Percentiles rank a stretch among this genome's conserved stretches.
Conservation (phyloP, 306 rosid species). For the Cicer cuneatum region DNA sequence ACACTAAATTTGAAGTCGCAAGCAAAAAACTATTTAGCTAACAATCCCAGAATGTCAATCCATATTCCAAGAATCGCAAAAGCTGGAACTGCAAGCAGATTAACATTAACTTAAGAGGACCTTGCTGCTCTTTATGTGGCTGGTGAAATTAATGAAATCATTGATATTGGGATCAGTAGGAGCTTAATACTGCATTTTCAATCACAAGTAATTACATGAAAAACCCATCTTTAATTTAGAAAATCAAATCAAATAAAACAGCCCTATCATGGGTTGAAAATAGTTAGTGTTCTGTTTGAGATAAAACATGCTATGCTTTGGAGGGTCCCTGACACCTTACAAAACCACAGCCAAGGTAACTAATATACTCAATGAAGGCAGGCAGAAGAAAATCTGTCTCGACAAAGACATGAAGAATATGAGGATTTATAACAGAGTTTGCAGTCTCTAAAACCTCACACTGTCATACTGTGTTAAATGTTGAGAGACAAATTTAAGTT, state of each 20-base stretch:
- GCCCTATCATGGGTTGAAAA: slow-evolving; percentile 14
- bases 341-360: slow-evolving; percentile 21
- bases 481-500: too few species aligned
- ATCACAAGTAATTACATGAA: not conserved
- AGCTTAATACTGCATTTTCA: slow-evolving; percentile 28
- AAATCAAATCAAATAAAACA: slow-evolving; percentile 25
- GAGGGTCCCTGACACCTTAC: slow-evolving; percentile 5
- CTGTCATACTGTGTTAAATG: too few species aligned
- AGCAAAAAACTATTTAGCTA: slow-evolving; percentile 30
- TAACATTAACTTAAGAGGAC: slow-evolving; percentile 32
- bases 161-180: slow-evolving; percentile 4
- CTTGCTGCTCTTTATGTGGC: slow-evolving; percentile 7
- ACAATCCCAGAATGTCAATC: slow-evolving; percentile 26
- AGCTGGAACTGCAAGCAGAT: slow-evolving; percentile 28
- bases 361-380: slow-evolving; percentile 13
- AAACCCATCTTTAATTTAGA: slow-evolving; percentile 2
- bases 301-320: not conserved
- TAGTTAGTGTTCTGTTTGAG: not conserved
- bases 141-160: slow-evolving; percentile 32
- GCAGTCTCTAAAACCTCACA: too few species aligned
- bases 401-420: too few species aligned
- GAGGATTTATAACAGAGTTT: too few species aligned
- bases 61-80: slow-evolving; percentile 29
- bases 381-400: not conserved
- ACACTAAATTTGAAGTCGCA: slow-evolving; percentile 17